Conservation (phyloP, 306 rosid species). For the Astragalus glycyphyllos region DNA sequence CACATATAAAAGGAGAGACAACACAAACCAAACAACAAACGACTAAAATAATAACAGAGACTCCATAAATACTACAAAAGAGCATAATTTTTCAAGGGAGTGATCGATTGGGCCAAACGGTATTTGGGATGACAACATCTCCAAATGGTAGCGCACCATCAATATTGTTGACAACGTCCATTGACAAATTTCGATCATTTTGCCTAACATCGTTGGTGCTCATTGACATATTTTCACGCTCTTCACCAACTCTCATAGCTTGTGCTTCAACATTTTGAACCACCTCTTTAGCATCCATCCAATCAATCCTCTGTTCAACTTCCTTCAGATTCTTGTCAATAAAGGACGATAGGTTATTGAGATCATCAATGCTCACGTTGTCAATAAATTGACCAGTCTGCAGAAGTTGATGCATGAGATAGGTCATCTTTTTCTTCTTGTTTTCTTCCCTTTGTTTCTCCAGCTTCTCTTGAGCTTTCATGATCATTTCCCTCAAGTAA, state of each 20-base stretch:
- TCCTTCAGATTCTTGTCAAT: not conserved
- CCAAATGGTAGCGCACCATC: slow-evolving; percentile 18
- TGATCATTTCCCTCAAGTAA: slow-evolving; percentile 34
- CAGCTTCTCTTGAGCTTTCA: slow-evolving; percentile 27
- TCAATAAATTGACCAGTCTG: not conserved
- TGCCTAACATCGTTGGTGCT: not conserved
- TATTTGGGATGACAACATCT: slow-evolving; percentile 5
- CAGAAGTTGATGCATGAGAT: not conserved
- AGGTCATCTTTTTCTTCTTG: slow-evolving; percentile 11
- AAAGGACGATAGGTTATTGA: not conserved
- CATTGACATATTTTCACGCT: not conserved
- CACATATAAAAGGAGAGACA: not conserved
- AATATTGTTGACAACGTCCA: not conserved
- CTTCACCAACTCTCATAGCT: not conserved
- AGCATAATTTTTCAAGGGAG: not conserved
- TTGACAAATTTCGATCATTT: not conserved
- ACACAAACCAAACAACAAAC: not conserved
- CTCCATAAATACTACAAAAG: not conserved
- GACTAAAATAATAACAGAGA: not conserved
- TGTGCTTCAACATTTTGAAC: not conserved
- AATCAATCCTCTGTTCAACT: not conserved
- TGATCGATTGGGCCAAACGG: not conserved
- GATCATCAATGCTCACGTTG: not conserved
- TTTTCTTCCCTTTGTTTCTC: slow-evolving; percentile 6
- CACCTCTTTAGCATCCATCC: not conserved